Evolutionary conservation across 2,329 filamentous ascomycete species (phyloP), one percentile per base, ranked within the genome.

Genomic region (Escovopsis sp.): DNA sequence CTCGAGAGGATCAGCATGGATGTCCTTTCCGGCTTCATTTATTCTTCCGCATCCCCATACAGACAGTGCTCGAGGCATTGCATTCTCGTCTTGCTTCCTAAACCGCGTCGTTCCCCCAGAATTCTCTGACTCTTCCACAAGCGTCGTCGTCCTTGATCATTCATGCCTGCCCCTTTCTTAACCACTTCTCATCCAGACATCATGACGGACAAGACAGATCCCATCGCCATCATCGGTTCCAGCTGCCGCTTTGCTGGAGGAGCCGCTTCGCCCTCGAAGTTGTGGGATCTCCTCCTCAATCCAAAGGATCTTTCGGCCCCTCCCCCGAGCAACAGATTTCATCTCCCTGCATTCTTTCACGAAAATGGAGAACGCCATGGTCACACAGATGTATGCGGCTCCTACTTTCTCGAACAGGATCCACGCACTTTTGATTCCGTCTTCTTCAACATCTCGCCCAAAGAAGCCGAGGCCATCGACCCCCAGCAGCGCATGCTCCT

Each of bases 401-500:
- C 36, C 1, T 67, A 68, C 36, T 65, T 68, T 35, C 47, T 67
- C 4, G 50, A 55, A 8, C 51, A 57, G 6, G 52, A 67, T 41
- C 49, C 63, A 3, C 53, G 54, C 14, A 54, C 49, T 2, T 45
- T 50, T 14, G 63, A 67, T 46, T 30, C 57, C 1, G 45, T 45
- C 4, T 64, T 68, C 49, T 69, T 68, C 49, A 51, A 54, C 36
- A 63, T 67, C 38, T 56, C 50, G 2, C 54, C 57, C 2, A 47
- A 54, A 12, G 65, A 68, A 45, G 61, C 60, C 13, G 51, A 53
- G 39, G 53, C 50, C 29, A 57, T 66, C 43, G 66, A 69, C 37
- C 66, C 65, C 1, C 63, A 67, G 45, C 63, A 66, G 42, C 54
- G 65, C 2, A 55, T 60, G 30, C 48, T 63, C 12, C 54, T 65